Percentiles rank a stretch among this genome's conserved stretches.
phyloP scores from a whole-genome alignment of 2,329 filamentous ascomycete genomes.

The Cercospora berteroae region DNA sequence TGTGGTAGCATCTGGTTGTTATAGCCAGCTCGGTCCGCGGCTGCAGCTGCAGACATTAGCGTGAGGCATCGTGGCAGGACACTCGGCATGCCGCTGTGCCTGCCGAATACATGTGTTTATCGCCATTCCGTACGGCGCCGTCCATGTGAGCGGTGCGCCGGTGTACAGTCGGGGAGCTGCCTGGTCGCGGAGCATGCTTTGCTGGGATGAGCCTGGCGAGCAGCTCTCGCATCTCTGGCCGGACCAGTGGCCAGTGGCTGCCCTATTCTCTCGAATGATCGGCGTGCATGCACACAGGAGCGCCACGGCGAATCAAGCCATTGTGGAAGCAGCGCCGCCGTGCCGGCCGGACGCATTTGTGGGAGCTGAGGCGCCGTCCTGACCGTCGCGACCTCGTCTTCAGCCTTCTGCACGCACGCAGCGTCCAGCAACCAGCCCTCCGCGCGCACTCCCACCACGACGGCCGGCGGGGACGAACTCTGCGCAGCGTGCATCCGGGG shows the following conservation, averaged over 20 bases:
- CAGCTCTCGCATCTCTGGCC: background rate
- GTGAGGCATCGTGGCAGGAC: background rate
- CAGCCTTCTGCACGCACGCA: background rate
- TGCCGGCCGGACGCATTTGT: background rate
- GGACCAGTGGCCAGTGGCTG: background rate
- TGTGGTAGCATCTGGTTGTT: constrained; percentile 14
- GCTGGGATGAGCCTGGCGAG: background rate
- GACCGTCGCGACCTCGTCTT: background rate
- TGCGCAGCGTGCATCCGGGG: background rate
- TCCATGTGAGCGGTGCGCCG: background rate
- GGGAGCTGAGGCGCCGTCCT: background rate
- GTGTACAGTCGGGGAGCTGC: background rate
- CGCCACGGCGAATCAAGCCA: constrained; percentile 6
- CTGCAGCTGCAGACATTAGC: constrained; percentile 5
- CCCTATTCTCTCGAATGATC: background rate
- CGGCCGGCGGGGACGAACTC: background rate
- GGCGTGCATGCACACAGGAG: background rate
- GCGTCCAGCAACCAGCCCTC: background rate
- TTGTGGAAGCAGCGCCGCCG: background rate
- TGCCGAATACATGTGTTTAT: background rate
- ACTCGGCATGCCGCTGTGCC: background rate
- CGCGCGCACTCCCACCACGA: background rate
- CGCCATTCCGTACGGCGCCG: background rate
- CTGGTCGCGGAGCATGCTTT: background rate
- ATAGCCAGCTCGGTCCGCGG: constrained; percentile 6